Evolutionary conservation across 805 yeast genomes (phyloP), one percentile per base, ranked within the genome.

Genomic region (Torulaspora indica): DNA sequence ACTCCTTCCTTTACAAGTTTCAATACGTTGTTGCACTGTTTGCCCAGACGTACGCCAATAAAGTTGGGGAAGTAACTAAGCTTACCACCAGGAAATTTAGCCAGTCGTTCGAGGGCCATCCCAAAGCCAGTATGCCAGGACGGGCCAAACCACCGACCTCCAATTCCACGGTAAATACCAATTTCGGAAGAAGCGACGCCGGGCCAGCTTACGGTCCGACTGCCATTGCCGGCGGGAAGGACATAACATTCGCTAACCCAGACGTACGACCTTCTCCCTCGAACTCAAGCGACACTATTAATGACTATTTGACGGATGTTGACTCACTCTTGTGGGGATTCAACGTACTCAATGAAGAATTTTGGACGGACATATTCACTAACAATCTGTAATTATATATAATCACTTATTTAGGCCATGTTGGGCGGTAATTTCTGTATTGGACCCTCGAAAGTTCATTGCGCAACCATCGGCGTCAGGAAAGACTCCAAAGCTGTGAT

Each of bases 311-410:
- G 48, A 59, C 69, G 6, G 66, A 61, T 48, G 61, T 66, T 1
- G 66, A 67, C 42, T 66, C 72, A 39, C 54, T 71, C 15, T 78
- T 75, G 36, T 67, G 68, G 53, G 76, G 80, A 8, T 73, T 72
- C 38, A 71, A 74, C 67, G 75, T 79, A 8, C 60, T 81, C 28
- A 79, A 78, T 46, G 89, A 82, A 55, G 89, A 82, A 56, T 79
- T 82, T 53, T 82, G 89, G 89, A 72, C 79, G 28, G 85, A 82
- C 43, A 48, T 63, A 30, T 52, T 61, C 24, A 43, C 50, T 29
- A 51, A 53, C 32, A 49, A 47, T 30, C 46, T 49, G 49, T 55
- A 48, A 38, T 38, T 29, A 18, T 28, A 28, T 13, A 18, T 28
- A 38, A 22, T 23, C 22, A 18, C 20, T 28, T 17, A 3, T 24